Percentiles rank a stretch among this genome's conserved stretches.
These are phyloP conservation scores for Calonectria honghensis DNA, from an alignment of 2,329 filamentous ascomycete species.

Conservation along the genomic window DNA sequence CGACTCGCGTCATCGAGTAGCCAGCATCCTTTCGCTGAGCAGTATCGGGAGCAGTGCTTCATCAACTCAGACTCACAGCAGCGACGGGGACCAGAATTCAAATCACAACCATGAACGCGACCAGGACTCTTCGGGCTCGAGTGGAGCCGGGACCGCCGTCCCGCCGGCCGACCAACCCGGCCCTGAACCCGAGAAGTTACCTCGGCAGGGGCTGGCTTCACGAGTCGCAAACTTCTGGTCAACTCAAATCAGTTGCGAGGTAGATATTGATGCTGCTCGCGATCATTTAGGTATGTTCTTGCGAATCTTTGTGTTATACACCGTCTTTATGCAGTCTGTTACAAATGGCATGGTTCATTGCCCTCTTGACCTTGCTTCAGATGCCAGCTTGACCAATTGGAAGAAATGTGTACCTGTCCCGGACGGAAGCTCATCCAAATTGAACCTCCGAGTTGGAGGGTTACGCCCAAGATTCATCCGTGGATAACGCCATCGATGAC, in stretches of 20 bases:
- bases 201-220: constrained; percentile 30
- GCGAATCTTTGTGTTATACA: neutral
- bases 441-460: constrained; percentile 23
- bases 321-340: neutral
- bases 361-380: neutral
- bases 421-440: neutral
- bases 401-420: neutral
- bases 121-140: constrained; percentile 38
- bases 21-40: constrained; percentile 23
- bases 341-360: constrained; percentile 8
- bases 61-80: constrained; percentile 13
- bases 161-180: constrained; percentile 45
- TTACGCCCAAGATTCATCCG: constrained; percentile 3
- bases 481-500: constrained; percentile 12
- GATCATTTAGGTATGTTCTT: constrained; percentile 54
- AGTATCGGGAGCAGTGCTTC: constrained; percentile 5
- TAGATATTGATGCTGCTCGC: constrained; percentile 49
- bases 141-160: constrained; percentile 51
- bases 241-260: constrained; percentile 52
- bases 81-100: constrained; percentile 31
- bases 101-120: neutral
- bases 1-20: constrained; percentile 7
- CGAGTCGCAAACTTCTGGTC: constrained; percentile 46
- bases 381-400: neutral
- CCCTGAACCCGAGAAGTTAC: constrained; percentile 27